These are phyloP conservation scores for Byssoonygena ceratinophila DNA, from an alignment of 2,329 filamentous ascomycete species.

Conservation along the genomic window DNA sequence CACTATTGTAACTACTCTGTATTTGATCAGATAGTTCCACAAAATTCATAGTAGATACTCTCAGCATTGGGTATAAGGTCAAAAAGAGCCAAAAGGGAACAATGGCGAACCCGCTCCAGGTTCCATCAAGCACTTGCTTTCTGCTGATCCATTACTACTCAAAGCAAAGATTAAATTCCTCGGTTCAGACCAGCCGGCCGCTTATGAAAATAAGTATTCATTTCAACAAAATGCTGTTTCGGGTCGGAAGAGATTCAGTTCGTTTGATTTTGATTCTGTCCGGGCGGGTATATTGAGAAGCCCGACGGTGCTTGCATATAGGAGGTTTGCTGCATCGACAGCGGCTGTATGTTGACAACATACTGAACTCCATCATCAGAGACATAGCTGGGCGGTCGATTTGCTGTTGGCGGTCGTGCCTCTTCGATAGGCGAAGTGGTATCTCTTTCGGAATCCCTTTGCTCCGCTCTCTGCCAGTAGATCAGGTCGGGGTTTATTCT, in stretches of 20 bases:
- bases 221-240: too few species aligned
- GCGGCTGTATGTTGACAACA: constrained; percentile 55
- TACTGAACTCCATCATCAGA: constrained; percentile 67
- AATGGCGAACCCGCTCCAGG: neutral
- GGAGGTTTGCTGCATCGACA: constrained; percentile 35
- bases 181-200: neutral
- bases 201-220: too few species aligned
- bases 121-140: neutral
- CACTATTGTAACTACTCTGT: too few species aligned
- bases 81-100: neutral
- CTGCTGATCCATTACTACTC: neutral
- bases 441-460: neutral
- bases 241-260: neutral
- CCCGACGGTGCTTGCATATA: neutral
- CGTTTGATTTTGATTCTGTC: constrained; percentile 21
- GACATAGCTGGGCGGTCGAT: constrained; percentile 62
- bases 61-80: neutral
- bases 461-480: constrained; percentile 61
- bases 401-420: constrained; percentile 23
- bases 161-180: too few species aligned
- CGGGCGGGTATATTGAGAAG: constrained; percentile 42
- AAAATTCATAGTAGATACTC: neutral
- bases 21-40: too few species aligned
- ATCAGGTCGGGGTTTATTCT: constrained; percentile 70
- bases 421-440: neutral